A percentile compares a stretch with the other conserved stretches of the same genome.
Evolutionary conservation across 2,329 filamentous ascomycete genomes (phyloP).

Genomic region (Blastomyces parvus): DNA sequence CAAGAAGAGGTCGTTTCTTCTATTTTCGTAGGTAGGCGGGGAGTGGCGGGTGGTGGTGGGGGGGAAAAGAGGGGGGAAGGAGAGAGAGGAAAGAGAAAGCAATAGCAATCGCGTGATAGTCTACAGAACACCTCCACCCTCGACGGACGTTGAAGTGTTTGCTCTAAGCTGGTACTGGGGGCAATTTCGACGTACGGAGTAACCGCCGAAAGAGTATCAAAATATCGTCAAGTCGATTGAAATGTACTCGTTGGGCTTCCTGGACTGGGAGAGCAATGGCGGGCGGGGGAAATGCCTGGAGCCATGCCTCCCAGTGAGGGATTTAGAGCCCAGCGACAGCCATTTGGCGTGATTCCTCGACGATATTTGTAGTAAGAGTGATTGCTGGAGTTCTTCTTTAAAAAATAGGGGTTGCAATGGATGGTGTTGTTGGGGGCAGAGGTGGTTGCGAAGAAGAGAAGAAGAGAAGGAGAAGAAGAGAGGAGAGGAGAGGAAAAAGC

Average conservation of each 20-base stretch:
- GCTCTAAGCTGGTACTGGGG: slow-evolving; percentile 33
- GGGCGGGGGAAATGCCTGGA: background rate
- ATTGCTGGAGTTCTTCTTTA: slow-evolving; percentile 20
- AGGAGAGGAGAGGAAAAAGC: slow-evolving; percentile 7
- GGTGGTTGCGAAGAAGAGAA: slow-evolving; percentile 18
- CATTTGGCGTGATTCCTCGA: slow-evolving; percentile 65
- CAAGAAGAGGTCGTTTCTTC: background rate
- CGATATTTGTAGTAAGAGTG: slow-evolving; percentile 46
- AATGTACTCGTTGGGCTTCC: slow-evolving; percentile 68
- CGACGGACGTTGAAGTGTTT: slow-evolving; percentile 29
- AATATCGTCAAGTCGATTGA: slow-evolving; percentile 47
- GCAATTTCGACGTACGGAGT: slow-evolving; percentile 53
- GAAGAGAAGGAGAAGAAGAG: slow-evolving; percentile 18
- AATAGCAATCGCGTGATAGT: background rate
- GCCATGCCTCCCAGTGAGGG: slow-evolving; percentile 55
- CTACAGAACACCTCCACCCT: slow-evolving; percentile 31
- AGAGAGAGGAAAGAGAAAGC: background rate
- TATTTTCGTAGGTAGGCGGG: background rate
- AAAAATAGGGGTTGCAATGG: slow-evolving; percentile 19
- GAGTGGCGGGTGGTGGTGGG: background rate
- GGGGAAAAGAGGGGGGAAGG: background rate
- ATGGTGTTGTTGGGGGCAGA: slow-evolving; percentile 17
- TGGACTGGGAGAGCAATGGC: slow-evolving; percentile 50
- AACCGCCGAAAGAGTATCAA: slow-evolving; percentile 44
- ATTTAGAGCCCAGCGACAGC: slow-evolving; percentile 88